phyloP scores from a whole-genome alignment of 2,329 filamentous ascomycete species.

The Fusarium sororula region DNA sequence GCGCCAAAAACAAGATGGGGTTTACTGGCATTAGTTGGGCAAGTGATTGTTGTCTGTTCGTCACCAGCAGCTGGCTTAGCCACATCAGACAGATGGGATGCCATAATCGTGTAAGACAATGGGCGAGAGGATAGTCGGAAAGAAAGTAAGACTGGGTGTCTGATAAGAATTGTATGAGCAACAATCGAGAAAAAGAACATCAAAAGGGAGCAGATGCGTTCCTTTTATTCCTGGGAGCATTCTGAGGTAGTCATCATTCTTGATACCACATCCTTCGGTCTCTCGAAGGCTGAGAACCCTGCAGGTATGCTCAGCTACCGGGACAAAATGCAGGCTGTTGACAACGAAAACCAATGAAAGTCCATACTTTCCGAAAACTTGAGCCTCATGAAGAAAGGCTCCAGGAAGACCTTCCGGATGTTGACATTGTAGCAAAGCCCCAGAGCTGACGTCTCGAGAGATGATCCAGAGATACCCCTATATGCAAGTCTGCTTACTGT shows the following conservation, averaged over 20 bases:
- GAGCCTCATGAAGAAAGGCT: not conserved
- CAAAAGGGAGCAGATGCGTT: not conserved
- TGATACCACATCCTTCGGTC: not conserved
- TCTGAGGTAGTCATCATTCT: not conserved
- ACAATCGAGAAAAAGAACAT: too few species aligned
- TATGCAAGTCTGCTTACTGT: constrained; percentile 1
- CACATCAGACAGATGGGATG: not conserved
- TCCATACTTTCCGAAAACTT: not conserved
- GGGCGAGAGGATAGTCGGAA: not conserved
- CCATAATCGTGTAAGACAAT: not conserved
- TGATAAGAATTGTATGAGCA: not conserved
- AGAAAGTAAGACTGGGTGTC: not conserved
- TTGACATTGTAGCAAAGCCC: not conserved
- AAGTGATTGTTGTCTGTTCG: not conserved
- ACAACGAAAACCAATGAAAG: not conserved
- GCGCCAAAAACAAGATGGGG: constrained; percentile 45
- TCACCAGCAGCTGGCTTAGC: constrained; percentile 3
- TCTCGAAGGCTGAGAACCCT: not conserved
- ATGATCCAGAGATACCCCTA: not conserved
- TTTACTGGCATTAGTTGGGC: constrained; percentile 15
- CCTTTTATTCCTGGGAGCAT: not conserved
- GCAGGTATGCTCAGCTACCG: not conserved
- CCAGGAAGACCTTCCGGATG: not conserved
- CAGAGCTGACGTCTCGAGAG: not conserved
- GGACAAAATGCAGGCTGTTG: not conserved